Evolutionary conservation across 2,329 filamentous ascomycete species (phyloP).

Genomic region (Colletotrichum zoysiae): DNA sequence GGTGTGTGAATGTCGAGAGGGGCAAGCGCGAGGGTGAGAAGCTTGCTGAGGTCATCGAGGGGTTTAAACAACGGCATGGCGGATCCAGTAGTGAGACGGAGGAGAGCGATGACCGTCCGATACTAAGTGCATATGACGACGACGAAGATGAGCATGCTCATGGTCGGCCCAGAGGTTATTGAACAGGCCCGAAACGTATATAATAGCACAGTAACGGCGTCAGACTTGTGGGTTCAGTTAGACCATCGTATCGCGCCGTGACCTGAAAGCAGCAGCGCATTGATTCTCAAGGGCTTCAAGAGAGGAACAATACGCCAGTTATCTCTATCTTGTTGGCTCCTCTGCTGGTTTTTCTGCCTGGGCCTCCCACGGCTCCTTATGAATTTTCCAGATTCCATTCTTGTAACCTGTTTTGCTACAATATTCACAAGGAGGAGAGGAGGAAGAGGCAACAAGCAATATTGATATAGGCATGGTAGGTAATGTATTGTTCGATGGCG

Average conservation of each 20-base stretch:
- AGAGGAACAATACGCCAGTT: not conserved
- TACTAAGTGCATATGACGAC: constrained; percentile 52
- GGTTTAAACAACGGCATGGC: constrained; percentile 51
- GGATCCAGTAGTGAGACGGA: constrained; percentile 45
- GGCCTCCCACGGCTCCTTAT: not conserved
- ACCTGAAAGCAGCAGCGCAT: not conserved
- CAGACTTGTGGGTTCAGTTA: constrained; percentile 34
- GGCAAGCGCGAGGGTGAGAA: constrained; percentile 77
- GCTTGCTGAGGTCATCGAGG: constrained; percentile 72
- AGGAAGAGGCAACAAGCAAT: not conserved
- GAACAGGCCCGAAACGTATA: constrained; percentile 2
- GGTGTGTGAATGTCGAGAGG: constrained; percentile 85
- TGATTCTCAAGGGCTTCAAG: not conserved
- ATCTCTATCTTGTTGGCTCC: not conserved
- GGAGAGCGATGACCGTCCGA: constrained; percentile 51
- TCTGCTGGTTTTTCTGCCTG: not conserved
- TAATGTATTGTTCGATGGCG: not conserved
- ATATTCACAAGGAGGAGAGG: not conserved
- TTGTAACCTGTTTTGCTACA: not conserved
- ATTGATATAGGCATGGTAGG: too few species aligned
- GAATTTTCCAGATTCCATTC: not conserved
- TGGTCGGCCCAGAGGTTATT: constrained; percentile 20
- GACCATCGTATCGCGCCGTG: not conserved
- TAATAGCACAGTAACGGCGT: constrained; percentile 46
- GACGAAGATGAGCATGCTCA: constrained; percentile 45